Evolutionary conservation across 768 basidiomycete genomes (phyloP).

Genomic region (Agrocybe praecox): DNA sequence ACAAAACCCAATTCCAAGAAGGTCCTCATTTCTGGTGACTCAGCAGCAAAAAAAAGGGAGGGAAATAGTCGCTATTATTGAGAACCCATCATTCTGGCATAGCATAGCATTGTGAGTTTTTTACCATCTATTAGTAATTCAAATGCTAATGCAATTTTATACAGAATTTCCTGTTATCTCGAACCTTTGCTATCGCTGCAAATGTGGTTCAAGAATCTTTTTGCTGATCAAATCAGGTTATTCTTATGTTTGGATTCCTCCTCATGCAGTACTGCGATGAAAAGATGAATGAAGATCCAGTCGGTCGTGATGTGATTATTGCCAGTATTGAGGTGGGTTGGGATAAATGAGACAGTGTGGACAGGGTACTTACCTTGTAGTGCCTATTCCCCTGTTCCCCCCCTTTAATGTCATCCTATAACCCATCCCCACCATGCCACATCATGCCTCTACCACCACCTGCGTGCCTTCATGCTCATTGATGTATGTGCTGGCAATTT

Average conservation of each 20-base stretch:
- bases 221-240: background rate
- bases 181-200: background rate
- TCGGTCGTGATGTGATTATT: background rate
- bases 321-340: background rate
- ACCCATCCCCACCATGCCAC: too few species aligned
- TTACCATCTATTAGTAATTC: too few species aligned
- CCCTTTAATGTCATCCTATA: too few species aligned
- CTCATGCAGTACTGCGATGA: background rate
- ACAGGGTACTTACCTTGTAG: too few species aligned
- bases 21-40: background rate
- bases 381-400: too few species aligned
- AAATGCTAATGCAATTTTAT: background rate
- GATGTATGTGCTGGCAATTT: too few species aligned
- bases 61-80: background rate
- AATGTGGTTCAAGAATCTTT: background rate
- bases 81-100: background rate
- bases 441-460: too few species aligned
- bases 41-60: background rate
- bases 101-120: background rate
- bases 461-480: too few species aligned
- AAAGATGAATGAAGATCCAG: background rate
- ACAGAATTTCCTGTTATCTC: background rate
- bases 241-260: background rate
- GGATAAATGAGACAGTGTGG: too few species aligned
- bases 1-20: background rate